phyloP scores from a whole-genome alignment of 2,329 filamentous ascomycete genomes.

The Phialemoniopsis sp. region DNA sequence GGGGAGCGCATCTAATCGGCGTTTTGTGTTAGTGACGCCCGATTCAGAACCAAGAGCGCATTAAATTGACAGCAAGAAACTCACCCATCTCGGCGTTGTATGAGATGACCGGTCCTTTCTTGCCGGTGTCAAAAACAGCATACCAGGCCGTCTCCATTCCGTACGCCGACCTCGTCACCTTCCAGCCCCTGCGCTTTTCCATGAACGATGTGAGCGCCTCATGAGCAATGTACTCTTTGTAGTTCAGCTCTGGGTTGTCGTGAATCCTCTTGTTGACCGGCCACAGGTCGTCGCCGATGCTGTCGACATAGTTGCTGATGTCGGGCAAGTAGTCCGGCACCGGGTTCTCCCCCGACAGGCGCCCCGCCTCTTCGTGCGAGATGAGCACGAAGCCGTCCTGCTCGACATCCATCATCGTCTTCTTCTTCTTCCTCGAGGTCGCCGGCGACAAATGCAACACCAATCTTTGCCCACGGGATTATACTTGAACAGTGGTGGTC shows the following conservation, averaged over 20 bases:
- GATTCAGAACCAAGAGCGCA: no score
- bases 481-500: no score
- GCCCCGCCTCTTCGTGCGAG: no score
- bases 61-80: neutral
- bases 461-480: no score
- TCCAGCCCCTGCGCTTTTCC: slow-evolving; percentile 36
- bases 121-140: slow-evolving; percentile 41
- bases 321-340: slow-evolving; percentile 19
- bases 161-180: slow-evolving; percentile 46
- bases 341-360: no score
- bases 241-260: slow-evolving; percentile 45
- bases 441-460: no score
- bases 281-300: slow-evolving; percentile 32
- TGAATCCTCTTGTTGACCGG: slow-evolving; percentile 44
- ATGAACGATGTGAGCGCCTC: slow-evolving; percentile 44
- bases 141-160: slow-evolving; percentile 48
- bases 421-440: slow-evolving; percentile 11
- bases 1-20: slow-evolving; percentile 38
- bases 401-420: slow-evolving; percentile 25
- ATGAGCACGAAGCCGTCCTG: slow-evolving; percentile 36
- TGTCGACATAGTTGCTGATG: slow-evolving; percentile 32
- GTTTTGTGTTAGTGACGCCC: slow-evolving; percentile 10
- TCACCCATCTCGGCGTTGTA: slow-evolving; percentile 43
- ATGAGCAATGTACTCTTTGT: slow-evolving; percentile 44
- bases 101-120: slow-evolving; percentile 38